phyloP scores from a whole-genome alignment of 1,284 basidiomycete genomes.

The Vanrija sp. region DNA sequence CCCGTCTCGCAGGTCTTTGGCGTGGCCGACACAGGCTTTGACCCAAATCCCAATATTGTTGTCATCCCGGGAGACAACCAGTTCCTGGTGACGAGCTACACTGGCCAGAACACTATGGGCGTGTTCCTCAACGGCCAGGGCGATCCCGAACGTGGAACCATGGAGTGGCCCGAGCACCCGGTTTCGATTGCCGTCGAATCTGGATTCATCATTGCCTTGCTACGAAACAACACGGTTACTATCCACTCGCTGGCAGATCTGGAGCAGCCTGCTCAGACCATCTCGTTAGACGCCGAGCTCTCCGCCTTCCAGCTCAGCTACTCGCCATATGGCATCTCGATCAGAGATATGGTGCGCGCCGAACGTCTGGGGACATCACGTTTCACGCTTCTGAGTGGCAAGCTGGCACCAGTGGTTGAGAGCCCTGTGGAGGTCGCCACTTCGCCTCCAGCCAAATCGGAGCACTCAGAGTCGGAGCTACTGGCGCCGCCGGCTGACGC shows the following conservation, averaged over 20 bases:
- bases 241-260: slow-evolving; percentile 76
- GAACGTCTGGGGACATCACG: slow-evolving; percentile 28
- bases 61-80: slow-evolving; percentile 67
- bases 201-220: slow-evolving; percentile 70
- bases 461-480: neutral
- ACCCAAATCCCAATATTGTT: slow-evolving; percentile 65
- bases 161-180: slow-evolving; percentile 78
- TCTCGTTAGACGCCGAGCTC: slow-evolving; percentile 55
- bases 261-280: slow-evolving; percentile 61
- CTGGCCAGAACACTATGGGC: slow-evolving; percentile 68
- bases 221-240: slow-evolving; percentile 72
- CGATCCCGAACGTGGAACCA: slow-evolving; percentile 80
- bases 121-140: slow-evolving; percentile 77
- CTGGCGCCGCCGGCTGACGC: neutral
- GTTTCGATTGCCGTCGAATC: slow-evolving; percentile 71
- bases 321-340: slow-evolving; percentile 45
- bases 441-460: neutral
- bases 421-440: neutral
- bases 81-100: slow-evolving; percentile 58
- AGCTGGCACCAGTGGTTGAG: slow-evolving; percentile 14
- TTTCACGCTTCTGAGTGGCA: slow-evolving; percentile 31
- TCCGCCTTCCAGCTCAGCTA: slow-evolving; percentile 35
- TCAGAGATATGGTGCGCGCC: slow-evolving; percentile 41
- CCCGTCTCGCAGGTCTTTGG: slow-evolving; percentile 67
- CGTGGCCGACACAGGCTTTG: slow-evolving; percentile 26